Percentiles rank a stretch among this genome's conserved stretches.
Evolutionary conservation across 768 basidiomycete genomes (phyloP).

Genomic region (Calocera viscosa): DNA sequence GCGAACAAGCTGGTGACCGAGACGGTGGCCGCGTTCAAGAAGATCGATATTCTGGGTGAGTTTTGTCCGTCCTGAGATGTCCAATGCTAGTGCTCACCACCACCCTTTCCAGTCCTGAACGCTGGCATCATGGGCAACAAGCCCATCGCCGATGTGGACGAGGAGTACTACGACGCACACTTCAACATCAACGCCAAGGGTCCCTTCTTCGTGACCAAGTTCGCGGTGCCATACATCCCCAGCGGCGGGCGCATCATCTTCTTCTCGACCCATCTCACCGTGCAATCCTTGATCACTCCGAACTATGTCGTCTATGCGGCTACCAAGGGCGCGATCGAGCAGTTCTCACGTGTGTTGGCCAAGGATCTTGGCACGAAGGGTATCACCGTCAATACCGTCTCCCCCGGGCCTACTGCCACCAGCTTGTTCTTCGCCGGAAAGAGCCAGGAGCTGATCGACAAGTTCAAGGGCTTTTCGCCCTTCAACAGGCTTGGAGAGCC

Average conservation of each 20-base stretch:
- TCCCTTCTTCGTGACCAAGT: constrained; percentile 12
- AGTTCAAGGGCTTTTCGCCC: background rate
- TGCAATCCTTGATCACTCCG: background rate
- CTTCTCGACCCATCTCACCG: constrained; percentile 10
- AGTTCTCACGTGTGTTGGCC: background rate
- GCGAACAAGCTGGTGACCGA: constrained; percentile 13
- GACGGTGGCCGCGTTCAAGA: constrained; percentile 10
- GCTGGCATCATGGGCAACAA: constrained; percentile 19
- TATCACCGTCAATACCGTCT: constrained; percentile 9
- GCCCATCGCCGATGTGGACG: constrained; percentile 15
- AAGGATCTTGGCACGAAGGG: constrained; percentile 3
- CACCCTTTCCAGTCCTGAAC: constrained; percentile 9
- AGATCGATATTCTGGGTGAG: constrained; percentile 15
- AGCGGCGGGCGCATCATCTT: constrained; percentile 2
- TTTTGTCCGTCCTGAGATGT: too few species aligned
- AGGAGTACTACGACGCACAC: constrained; percentile 16
- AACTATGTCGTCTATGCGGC: constrained; percentile 8
- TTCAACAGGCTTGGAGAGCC: constrained; percentile 1
- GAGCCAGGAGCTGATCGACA: constrained; percentile 9
- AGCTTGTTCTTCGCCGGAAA: constrained; percentile 7
- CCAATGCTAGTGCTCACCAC: background rate
- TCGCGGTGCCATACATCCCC: background rate
- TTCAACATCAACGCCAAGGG: constrained; percentile 19
- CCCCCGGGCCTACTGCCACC: constrained; percentile 16
- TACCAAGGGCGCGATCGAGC: constrained; percentile 10